Base-by-base conservation (phyloP, 768 basidiomycete genomes). In the Galerina sulciceps region DNA sequence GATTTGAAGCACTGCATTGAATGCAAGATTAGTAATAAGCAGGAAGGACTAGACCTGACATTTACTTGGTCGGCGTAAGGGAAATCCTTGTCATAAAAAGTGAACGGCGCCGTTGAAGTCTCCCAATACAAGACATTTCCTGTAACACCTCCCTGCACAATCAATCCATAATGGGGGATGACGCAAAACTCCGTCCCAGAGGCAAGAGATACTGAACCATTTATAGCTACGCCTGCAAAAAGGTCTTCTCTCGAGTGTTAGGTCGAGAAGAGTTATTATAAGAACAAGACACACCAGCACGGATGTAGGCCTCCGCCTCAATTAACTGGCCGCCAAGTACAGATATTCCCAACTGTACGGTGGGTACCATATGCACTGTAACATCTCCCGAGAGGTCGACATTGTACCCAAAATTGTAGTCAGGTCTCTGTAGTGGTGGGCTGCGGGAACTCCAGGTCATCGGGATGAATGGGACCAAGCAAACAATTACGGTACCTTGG, bases 341-440 rank as follows among this genome's bases (percentile, higher is more conserved):
- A 31, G 57, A 62, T 15, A 69, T 42, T n/a, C 70, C 70, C 17
- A 71, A 49, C 46, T 68, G 70, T 15, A 69, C 34, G 20, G 61
- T 48, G 4, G 70, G 70, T 2, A 68, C 63, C 20, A 68, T 50
- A 49, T 68, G 70, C 11, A 66, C 49, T 17, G 57, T 62, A 2
- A 71, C 18, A 46, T 65, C 61, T 17, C 69, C 69, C 34, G 52
- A 26, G 4, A 69, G 55, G 40, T 70, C 68, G 63, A 75, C 67
- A 50, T 65, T 64, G 41, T 41, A n/a, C 14, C 52, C 52, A 10
- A 53, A 53, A 34, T 31, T 42, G 17, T 42, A 53, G 11, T 53
- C 34, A 35, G 22, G 31, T 53, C 40, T 40, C 42, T 41, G 15
- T n/a, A 40, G 42, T 6, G 52, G 52, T n/a, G 38, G 40, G n/a